phyloP scores from a whole-genome alignment of 768 basidiomycete species.

The Leccinum subgranulosum region DNA sequence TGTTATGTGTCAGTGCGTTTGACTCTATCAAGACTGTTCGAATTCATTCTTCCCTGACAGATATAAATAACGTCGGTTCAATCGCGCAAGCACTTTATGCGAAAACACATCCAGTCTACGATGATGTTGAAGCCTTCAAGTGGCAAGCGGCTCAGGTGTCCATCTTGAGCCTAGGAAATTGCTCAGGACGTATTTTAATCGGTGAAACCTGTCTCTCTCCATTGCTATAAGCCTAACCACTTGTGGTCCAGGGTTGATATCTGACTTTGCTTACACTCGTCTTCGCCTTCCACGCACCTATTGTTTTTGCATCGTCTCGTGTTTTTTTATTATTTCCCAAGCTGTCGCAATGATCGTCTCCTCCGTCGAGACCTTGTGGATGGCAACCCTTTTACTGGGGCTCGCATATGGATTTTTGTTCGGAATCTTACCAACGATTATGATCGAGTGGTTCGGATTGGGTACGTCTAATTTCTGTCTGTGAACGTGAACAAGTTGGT shows the following conservation, averaged over 20 bases:
- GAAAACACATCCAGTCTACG: slow-evolving; percentile 56
- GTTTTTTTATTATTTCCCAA: slow-evolving; percentile 72
- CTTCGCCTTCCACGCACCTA: slow-evolving; percentile 63
- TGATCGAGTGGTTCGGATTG: slow-evolving; percentile 88
- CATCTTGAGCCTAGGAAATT: slow-evolving; percentile 78
- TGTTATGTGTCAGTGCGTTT: slow-evolving; percentile 58
- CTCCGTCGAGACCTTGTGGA: slow-evolving; percentile 67
- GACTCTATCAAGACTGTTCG: neutral
- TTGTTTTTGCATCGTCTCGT: slow-evolving; percentile 63
- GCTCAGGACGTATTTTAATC: slow-evolving; percentile 69
- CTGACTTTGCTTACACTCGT: slow-evolving; percentile 60
- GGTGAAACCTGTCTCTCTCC: slow-evolving; percentile 38
- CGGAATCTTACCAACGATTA: slow-evolving; percentile 70
- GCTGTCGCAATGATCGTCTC: slow-evolving; percentile 51
- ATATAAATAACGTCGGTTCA: slow-evolving; percentile 86
- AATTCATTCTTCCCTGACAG: slow-evolving; percentile 31
- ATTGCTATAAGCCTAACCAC: neutral
- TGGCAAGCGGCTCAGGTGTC: slow-evolving; percentile 89
- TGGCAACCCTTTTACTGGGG: slow-evolving; percentile 30
- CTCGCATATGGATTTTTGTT: slow-evolving; percentile 71
- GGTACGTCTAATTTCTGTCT: slow-evolving; percentile 45
- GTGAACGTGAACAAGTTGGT: neutral
- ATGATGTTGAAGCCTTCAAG: slow-evolving; percentile 59
- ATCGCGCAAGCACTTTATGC: slow-evolving; percentile 69
- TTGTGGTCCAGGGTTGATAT: slow-evolving; percentile 51